phyloP scores from a whole-genome alignment of 805 yeast genomes.

The Metschnikowia sp. region DNA sequence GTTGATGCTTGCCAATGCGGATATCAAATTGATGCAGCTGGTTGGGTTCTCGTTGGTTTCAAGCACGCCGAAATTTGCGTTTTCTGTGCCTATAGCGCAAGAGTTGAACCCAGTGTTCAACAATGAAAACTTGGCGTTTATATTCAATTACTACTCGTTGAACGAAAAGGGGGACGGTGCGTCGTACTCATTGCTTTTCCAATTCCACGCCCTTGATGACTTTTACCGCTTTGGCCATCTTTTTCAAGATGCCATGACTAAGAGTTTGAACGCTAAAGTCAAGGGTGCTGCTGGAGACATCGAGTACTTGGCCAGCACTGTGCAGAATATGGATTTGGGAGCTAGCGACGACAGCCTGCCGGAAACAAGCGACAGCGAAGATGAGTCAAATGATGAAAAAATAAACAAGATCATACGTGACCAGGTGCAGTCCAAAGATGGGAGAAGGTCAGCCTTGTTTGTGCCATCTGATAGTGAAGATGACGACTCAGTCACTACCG shows the following conservation, averaged over 20 bases:
- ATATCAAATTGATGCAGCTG: slow-evolving; percentile 32
- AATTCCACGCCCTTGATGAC: slow-evolving; percentile 41
- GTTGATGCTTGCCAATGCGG: slow-evolving; percentile 32
- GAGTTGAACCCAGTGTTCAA: slow-evolving; percentile 67
- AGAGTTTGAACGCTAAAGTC: slow-evolving; percentile 4
- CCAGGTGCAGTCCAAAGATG: slow-evolving; percentile 4
- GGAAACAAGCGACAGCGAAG: slow-evolving; percentile 28
- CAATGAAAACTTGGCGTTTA: slow-evolving; percentile 51
- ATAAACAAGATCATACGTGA: slow-evolving; percentile 17
- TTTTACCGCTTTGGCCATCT: slow-evolving; percentile 41
- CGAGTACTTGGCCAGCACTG: slow-evolving; percentile 5
- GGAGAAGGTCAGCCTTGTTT: slow-evolving; percentile 2
- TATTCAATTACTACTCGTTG: slow-evolving; percentile 51
- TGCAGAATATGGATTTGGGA: slow-evolving; percentile 44
- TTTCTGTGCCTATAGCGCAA: slow-evolving; percentile 26
- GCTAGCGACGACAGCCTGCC: slow-evolving; percentile 46
- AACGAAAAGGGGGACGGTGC: slow-evolving; percentile 21
- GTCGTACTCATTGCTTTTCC: slow-evolving; percentile 61
- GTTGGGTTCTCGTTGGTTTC: slow-evolving; percentile 52
- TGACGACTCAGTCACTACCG: slow-evolving; percentile 28
- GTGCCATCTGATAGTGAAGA: slow-evolving; percentile 19
- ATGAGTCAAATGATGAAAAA: slow-evolving; percentile 15
- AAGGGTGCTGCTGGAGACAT: slow-evolving; percentile 2
- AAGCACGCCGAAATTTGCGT: slow-evolving; percentile 5
- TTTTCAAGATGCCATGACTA: slow-evolving; percentile 6